These are phyloP conservation scores for Metarhizium album DNA, from an alignment of 2,329 filamentous ascomycete genomes.

Conservation along the genomic window DNA sequence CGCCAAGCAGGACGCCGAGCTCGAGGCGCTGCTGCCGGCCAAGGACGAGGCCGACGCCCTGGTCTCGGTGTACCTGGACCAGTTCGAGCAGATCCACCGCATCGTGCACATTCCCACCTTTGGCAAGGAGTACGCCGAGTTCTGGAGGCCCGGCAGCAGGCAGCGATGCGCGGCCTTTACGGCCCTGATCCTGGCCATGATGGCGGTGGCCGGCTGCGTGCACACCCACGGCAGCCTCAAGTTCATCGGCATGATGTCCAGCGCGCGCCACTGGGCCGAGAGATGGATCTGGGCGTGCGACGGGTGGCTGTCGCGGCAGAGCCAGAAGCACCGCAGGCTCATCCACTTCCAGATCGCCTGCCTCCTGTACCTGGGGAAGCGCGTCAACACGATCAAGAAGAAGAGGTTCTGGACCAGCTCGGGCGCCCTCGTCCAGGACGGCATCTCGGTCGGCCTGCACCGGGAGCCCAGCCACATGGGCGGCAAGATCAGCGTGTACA, in stretches of 20 bases:
- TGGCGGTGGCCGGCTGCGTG: conserved; percentile 48
- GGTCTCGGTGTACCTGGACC: conserved; percentile 39
- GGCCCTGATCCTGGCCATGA: conserved; percentile 47
- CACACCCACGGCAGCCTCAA: conserved; percentile 40
- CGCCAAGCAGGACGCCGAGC: conserved; percentile 33
- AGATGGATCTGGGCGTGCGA: conserved; percentile 47
- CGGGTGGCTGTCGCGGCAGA: conserved; percentile 42
- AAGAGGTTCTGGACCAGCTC: conserved; percentile 52
- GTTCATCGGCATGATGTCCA: conserved; percentile 48
- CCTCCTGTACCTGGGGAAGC: conserved; percentile 48
- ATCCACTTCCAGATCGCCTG: conserved; percentile 52
- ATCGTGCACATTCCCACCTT: conserved; percentile 52
- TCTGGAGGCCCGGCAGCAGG: conserved; percentile 36
- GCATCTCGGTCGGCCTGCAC: conserved; percentile 47
- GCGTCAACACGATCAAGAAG: conserved; percentile 53
- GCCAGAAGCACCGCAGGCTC: conserved; percentile 49
- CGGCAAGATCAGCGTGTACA: conserved; percentile 45
- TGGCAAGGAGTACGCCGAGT: conserved; percentile 41
- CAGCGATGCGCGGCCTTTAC: conserved; percentile 43
- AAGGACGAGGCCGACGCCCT: conserved; percentile 38
- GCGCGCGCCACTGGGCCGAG: conserved; percentile 42
- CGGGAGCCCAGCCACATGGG: conserved; percentile 46
- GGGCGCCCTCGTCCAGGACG: conserved; percentile 45
- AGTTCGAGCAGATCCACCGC: conserved; percentile 44
- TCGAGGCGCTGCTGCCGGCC: conserved; percentile 39